Base-by-base conservation (phyloP, 305 asterid genomes). In the Ajuga reptans region DNA sequence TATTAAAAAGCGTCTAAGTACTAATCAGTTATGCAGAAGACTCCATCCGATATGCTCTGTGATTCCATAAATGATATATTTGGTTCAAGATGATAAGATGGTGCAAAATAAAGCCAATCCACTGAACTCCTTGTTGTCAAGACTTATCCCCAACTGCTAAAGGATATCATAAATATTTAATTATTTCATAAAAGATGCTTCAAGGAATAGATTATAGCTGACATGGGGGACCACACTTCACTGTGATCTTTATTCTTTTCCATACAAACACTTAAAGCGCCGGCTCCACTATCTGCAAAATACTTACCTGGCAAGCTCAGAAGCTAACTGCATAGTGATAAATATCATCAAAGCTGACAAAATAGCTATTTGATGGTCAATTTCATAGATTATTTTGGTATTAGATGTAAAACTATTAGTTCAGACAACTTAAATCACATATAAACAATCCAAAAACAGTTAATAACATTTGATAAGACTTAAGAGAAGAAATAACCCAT, bases 151-250 rank as follows among this genome's bases (percentile, higher is more conserved):
- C 57, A 14, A 31, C 8, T 52, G 29, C 18, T 6, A 37, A 47
- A 14, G 9, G 9, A 60, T 49, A 33, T 50, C 2, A 12, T 7
- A 31, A 57, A 29, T 68, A 64, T 29, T 70, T 34, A 54, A 75
- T 45, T 43, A 52, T 39, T 33, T 36, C 31, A 58, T 21, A 4
- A 49, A 68, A n/a, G 58, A 27, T 46, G 43, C 29, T 49, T 68
- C 52, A 31, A 66, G 42, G 71, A 54, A 37, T 66, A 45, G 72
- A 58, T 50, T 56, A 62, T 9, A 42, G 59, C 59, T 61, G 51
- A 68, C 58, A 51, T 53, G 55, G 75, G 60, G 79, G 80, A 46
- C 74, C 67, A 71, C 60, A 72, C 16, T 56, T 52, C 79, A 43
- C 50, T 57, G 51, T 29, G 15, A 18, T n/a, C 43, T 61, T 62